Conservation (phyloP, 805 yeast genomes). For the Saccharomycopsis sp. region DNA sequence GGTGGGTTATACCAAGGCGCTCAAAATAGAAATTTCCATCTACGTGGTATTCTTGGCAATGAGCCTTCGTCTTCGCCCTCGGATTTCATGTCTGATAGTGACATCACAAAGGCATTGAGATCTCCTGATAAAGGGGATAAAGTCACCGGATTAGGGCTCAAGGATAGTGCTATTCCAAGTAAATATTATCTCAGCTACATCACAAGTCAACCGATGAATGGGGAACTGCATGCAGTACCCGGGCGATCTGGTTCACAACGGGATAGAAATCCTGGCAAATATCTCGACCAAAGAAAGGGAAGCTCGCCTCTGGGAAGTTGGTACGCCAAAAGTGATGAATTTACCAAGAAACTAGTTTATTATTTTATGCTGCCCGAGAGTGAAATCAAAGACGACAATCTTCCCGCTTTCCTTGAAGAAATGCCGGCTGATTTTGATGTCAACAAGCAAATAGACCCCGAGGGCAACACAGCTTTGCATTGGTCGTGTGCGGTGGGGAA, state of each 20-base stretch:
- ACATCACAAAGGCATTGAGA: slow-evolving; percentile 36
- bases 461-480: slow-evolving; percentile 89
- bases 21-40: neutral
- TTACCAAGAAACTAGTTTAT: slow-evolving; percentile 39
- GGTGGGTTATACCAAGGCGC: neutral
- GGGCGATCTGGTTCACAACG: slow-evolving; percentile 3
- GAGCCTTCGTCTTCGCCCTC: slow-evolving; percentile 39
- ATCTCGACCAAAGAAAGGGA: too few relatives aligned
- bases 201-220: neutral
- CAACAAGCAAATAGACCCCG: slow-evolving; percentile 78
- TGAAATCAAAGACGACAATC: slow-evolving; percentile 29
- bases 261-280: neutral
- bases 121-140: slow-evolving; percentile 23
- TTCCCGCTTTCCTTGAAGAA: slow-evolving; percentile 30
- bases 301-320: slow-evolving; percentile 23
- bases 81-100: slow-evolving; percentile 47
- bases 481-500: slow-evolving; percentile 98
- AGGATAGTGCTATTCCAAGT: neutral
- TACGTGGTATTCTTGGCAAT: slow-evolving; percentile 2
- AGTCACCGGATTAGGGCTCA: slow-evolving; percentile 12
- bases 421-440: slow-evolving; percentile 61
- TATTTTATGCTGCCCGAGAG: slow-evolving; percentile 52
- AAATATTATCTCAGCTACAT: slow-evolving; percentile 3
- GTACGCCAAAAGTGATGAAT: slow-evolving; percentile 32
- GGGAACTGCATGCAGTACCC: slow-evolving; percentile 2